phyloP scores from a whole-genome alignment of 2,329 filamentous ascomycete genomes.

The Arthrobotrys musiformis region DNA sequence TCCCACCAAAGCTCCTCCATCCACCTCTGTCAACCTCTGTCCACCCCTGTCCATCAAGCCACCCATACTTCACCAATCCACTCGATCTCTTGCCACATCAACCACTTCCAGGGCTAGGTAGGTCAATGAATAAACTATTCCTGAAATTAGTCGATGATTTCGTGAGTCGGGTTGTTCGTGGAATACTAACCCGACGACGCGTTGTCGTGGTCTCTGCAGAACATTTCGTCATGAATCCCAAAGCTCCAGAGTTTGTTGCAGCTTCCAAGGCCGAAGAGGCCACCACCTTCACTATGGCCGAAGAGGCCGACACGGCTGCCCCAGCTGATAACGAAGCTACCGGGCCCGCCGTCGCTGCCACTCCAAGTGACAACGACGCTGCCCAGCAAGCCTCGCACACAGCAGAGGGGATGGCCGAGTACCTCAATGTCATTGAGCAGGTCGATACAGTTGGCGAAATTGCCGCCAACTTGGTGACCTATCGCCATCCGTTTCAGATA shows the following conservation, averaged over 20 bases:
- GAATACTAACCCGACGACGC: neutral
- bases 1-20: no score
- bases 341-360: neutral
- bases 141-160: no score
- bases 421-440: slow-evolving; percentile 9
- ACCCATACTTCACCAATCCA: no score
- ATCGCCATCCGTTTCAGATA: neutral
- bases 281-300: neutral
- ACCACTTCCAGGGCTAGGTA: no score
- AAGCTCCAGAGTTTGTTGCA: neutral
- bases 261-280: neutral
- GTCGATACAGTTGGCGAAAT: slow-evolving; percentile 1
- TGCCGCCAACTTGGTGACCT: neutral
- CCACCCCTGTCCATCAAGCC: neutral
- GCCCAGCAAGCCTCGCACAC: slow-evolving; percentile 6
- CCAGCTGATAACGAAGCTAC: neutral
- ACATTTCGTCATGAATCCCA: neutral
- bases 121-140: no score
- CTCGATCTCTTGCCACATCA: no score
- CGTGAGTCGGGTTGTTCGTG: neutral
- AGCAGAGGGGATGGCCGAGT: slow-evolving; percentile 12
- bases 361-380: neutral
- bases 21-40: neutral
- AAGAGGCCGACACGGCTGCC: neutral
- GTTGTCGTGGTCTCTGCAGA: neutral